Evolutionary conservation across 1,284 basidiomycete species (phyloP).

Genomic region (Thecaphora thlaspeos): DNA sequence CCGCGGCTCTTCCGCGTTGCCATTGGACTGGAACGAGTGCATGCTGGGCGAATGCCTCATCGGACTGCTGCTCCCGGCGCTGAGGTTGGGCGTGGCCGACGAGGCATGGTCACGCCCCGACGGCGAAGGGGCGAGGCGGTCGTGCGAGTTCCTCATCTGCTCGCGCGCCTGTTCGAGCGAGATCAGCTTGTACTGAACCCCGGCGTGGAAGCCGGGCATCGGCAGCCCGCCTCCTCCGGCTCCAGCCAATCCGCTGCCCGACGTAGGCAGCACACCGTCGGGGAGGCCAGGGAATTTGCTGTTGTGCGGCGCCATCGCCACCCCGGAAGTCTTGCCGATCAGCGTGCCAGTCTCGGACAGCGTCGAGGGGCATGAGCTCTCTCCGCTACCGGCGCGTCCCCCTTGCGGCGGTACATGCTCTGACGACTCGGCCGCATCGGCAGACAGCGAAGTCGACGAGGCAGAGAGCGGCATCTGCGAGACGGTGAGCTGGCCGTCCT

Average conservation of each 20-base stretch:
- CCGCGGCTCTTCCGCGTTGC: background rate
- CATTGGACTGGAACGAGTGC: slow-evolving; percentile 4
- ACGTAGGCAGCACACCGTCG: background rate
- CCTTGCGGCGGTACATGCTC: no score
- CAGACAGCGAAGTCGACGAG: background rate
- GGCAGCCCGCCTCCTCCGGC: background rate
- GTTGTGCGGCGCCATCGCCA: no score
- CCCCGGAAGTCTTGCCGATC: background rate
- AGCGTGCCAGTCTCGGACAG: background rate
- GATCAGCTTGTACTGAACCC: slow-evolving; percentile 51
- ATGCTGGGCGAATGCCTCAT: background rate
- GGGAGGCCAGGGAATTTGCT: background rate
- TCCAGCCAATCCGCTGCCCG: background rate
- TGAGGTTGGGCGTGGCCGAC: background rate
- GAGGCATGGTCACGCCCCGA: background rate
- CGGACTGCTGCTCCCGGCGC: background rate
- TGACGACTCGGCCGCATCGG: no score
- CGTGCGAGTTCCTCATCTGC: slow-evolving; percentile 8
- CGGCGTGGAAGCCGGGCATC: slow-evolving; percentile 32
- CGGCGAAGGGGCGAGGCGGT: background rate
- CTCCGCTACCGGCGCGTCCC: background rate
- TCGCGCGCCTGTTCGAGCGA: slow-evolving; percentile 43
- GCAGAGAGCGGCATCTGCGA: background rate
- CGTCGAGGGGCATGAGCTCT: background rate
- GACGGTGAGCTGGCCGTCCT: background rate